Percentiles rank a stretch among this genome's conserved stretches.
Evolutionary conservation across 768 basidiomycete genomes (phyloP).

Genomic region (Auriscalpium microsporum): DNA sequence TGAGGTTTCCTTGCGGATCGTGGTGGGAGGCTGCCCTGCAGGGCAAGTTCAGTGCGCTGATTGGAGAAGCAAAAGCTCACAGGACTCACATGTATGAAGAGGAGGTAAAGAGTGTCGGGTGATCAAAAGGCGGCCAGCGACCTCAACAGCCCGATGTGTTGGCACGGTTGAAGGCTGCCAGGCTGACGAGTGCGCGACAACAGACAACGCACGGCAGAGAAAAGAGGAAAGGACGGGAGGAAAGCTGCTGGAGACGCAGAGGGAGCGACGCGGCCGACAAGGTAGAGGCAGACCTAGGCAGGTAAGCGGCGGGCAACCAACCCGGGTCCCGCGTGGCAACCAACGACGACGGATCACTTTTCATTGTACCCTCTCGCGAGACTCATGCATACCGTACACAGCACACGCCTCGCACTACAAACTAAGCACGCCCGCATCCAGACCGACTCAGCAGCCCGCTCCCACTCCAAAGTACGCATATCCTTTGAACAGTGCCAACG

Average conservation of each 20-base stretch:
- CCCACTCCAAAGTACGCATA: background rate
- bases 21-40: slow-evolving; percentile 16
- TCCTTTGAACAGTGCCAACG: background rate
- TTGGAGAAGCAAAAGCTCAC: background rate
- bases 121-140: slow-evolving; percentile 10
- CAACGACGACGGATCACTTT: too few species aligned
- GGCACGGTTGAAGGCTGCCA: background rate
- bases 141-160: background rate
- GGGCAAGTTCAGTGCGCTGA: background rate
- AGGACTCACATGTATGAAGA: slow-evolving; percentile 8
- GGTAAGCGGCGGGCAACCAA: too few species aligned
- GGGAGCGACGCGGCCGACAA: too few species aligned
- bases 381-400: too few species aligned
- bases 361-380: too few species aligned
- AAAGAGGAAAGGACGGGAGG: slow-evolving; percentile 1
- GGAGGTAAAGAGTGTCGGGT: background rate
- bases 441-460: background rate
- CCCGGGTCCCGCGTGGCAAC: too few species aligned
- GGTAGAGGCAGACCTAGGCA: too few species aligned
- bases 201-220: slow-evolving; percentile 2
- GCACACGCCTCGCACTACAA: too few species aligned
- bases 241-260: background rate
- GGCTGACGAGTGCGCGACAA: background rate
- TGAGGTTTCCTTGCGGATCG: slow-evolving; percentile 42
- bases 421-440: too few species aligned